Percentiles rank a stretch among this genome's conserved stretches.
Conservation (phyloP, 805 yeast genomes). For the Wickerhamiella sergipiensis region DNA sequence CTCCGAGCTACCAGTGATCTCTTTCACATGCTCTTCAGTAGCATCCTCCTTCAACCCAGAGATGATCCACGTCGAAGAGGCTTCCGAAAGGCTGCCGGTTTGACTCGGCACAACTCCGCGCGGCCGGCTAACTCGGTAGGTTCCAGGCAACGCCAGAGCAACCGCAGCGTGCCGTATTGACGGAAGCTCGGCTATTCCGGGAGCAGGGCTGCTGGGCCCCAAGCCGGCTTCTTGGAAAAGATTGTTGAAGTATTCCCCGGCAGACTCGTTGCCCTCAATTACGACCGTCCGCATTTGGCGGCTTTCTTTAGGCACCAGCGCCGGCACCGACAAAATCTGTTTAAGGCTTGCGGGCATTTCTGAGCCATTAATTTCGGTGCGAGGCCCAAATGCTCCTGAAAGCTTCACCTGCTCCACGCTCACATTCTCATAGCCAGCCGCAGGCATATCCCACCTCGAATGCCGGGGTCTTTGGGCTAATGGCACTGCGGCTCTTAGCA, state of each 20-base stretch:
- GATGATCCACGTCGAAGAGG: background rate
- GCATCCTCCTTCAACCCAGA: background rate
- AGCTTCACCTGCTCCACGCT: slow-evolving; percentile 62
- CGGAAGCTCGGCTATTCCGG: background rate
- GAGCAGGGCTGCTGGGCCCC: background rate
- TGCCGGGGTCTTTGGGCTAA: background rate
- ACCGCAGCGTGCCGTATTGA: slow-evolving; percentile 5
- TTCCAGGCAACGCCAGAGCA: slow-evolving; percentile 6
- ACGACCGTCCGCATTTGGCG: background rate
- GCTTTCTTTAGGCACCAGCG: background rate
- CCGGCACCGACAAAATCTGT: background rate
- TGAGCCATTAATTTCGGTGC: background rate
- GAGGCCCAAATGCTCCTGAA: slow-evolving; percentile 43
- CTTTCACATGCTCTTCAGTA: background rate
- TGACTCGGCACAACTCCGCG: slow-evolving; percentile 5
- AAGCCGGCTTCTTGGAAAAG: background rate
- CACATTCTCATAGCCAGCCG: slow-evolving; percentile 55
- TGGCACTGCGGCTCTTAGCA: background rate
- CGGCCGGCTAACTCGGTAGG: slow-evolving; percentile 2
- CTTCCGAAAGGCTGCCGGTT: background rate
- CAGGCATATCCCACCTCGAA: slow-evolving; percentile 57
- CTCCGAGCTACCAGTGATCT: background rate
- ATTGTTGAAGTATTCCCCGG: background rate
- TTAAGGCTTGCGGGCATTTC: background rate
- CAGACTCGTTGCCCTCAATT: background rate